These are phyloP conservation scores for Puccinia polysora DNA, from an alignment of 1,284 basidiomycete genomes.

Conservation along the genomic window DNA sequence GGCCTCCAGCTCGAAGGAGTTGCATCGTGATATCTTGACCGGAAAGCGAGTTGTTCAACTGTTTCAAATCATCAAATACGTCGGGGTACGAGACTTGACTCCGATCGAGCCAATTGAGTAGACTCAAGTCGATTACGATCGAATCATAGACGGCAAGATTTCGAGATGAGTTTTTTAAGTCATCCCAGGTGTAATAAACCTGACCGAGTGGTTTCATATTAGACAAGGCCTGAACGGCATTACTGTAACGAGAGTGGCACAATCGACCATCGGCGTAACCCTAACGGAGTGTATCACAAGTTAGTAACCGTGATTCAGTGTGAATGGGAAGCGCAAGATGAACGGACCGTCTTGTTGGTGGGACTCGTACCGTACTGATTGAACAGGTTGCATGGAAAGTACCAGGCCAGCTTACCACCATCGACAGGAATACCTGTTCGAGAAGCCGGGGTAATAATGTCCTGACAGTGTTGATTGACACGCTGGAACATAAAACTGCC, in stretches of 20 bases:
- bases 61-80: conserved; percentile 73
- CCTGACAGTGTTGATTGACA: conserved; percentile 73
- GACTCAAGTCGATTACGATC: conserved; percentile 82
- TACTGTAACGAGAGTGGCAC: conserved; percentile 68
- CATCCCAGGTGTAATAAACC: conserved; percentile 88
- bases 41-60: conserved; percentile 64
- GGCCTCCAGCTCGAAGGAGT: conserved; percentile 65
- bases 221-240: conserved; percentile 59
- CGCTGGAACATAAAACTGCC: conserved; percentile 92
- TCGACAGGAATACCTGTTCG: conserved; percentile 66
- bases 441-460: conserved; percentile 67
- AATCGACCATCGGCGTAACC: conserved; percentile 63
- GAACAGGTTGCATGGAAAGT: conserved; percentile 90
- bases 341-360: conserved; percentile 61
- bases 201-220: conserved; percentile 65
- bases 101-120: conserved; percentile 75
- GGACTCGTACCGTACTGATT: conserved; percentile 65
- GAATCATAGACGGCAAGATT: conserved; percentile 88
- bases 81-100: conserved; percentile 73
- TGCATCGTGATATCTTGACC: conserved; percentile 80
- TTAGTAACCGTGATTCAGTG: not conserved
- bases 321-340: not conserved
- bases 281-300: not conserved
- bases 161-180: conserved; percentile 64
- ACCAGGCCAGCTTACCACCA: conserved; percentile 63